These are phyloP conservation scores for Sarocladium strictum DNA, from an alignment of 2,329 filamentous ascomycete genomes.

Conservation along the genomic window DNA sequence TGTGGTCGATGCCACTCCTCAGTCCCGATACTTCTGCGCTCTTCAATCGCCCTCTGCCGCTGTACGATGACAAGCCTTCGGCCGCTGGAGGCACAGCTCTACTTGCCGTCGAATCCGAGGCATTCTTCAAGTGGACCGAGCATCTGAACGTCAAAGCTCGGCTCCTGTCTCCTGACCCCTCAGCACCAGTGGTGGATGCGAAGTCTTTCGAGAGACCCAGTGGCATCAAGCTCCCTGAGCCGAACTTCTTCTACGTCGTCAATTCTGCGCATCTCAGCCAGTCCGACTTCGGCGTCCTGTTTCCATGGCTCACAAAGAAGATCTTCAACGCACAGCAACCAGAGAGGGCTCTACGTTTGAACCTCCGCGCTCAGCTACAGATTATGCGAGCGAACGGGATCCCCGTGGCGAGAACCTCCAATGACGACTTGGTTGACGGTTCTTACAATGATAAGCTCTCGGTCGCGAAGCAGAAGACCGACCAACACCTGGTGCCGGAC, in stretches of 20 bases:
- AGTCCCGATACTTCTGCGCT: slow-evolving; percentile 57
- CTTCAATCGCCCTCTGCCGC: slow-evolving; percentile 67
- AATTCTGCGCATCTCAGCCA: slow-evolving; percentile 76
- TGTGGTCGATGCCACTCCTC: slow-evolving; percentile 72
- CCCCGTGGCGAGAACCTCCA: slow-evolving; percentile 42
- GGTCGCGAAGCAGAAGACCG: slow-evolving; percentile 14
- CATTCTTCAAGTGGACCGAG: slow-evolving; percentile 72
- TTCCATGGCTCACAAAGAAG: slow-evolving; percentile 61
- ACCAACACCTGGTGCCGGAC: slow-evolving; percentile 20
- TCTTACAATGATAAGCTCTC: slow-evolving; percentile 30
- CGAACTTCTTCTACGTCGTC: slow-evolving; percentile 69
- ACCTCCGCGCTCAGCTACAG: slow-evolving; percentile 53
- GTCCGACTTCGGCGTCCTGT: slow-evolving; percentile 77
- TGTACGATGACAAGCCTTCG: slow-evolving; percentile 47
- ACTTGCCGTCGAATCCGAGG: slow-evolving; percentile 67
- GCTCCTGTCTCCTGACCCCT: slow-evolving; percentile 53
- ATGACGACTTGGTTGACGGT: slow-evolving; percentile 44
- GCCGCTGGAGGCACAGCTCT: slow-evolving; percentile 52
- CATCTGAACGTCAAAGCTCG: slow-evolving; percentile 66
- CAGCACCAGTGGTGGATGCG: slow-evolving; percentile 33
- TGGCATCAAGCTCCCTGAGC: slow-evolving; percentile 39
- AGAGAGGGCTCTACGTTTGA: slow-evolving; percentile 52
- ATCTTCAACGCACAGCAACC: slow-evolving; percentile 53
- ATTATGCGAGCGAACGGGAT: slow-evolving; percentile 45
- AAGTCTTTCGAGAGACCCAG: slow-evolving; percentile 35